Evolutionary conservation across 116 monocot genomes (phyloP).

Genomic region (Papilionanthe hybrid): DNA sequence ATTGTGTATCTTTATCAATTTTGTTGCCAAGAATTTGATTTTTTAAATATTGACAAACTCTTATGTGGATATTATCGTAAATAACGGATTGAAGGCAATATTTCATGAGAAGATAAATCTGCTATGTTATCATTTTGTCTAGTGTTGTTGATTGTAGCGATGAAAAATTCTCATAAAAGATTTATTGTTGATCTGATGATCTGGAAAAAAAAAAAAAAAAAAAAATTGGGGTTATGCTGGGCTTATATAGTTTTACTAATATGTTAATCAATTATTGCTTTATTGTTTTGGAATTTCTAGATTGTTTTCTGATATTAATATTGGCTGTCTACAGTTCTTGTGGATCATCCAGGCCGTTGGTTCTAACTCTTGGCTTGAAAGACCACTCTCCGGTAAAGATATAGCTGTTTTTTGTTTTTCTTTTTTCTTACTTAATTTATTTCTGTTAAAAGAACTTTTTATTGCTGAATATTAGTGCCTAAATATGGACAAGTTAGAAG

Average conservation of each 20-base stretch:
- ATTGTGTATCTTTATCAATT: neutral
- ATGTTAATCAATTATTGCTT: neutral
- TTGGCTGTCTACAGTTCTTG: slow-evolving; percentile 41
- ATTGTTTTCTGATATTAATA: slow-evolving; percentile 2
- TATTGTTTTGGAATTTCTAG: neutral
- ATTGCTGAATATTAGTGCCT: neutral
- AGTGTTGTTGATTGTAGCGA: neutral
- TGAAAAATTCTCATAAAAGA: neutral
- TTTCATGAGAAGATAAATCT: neutral
- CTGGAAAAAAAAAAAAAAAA: neutral
- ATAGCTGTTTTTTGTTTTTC: neutral
- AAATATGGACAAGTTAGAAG: neutral
- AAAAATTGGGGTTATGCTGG: neutral
- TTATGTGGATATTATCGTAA: neutral
- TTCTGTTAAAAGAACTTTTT: neutral
- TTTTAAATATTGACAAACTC: neutral
- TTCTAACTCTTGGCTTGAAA: slow-evolving; percentile 84
- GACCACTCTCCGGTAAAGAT: slow-evolving; percentile 72
- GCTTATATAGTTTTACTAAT: neutral
- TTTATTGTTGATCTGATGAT: neutral
- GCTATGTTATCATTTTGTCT: neutral
- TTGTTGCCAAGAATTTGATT: neutral
- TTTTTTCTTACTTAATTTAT: neutral
- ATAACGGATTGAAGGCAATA: neutral
- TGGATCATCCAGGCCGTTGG: slow-evolving; percentile 65